Percentiles rank a stretch among this genome's conserved stretches.
Evolutionary conservation across 495 filamentous ascomycete genomes (phyloP).

Genomic region (Aspergillus campestris): DNA sequence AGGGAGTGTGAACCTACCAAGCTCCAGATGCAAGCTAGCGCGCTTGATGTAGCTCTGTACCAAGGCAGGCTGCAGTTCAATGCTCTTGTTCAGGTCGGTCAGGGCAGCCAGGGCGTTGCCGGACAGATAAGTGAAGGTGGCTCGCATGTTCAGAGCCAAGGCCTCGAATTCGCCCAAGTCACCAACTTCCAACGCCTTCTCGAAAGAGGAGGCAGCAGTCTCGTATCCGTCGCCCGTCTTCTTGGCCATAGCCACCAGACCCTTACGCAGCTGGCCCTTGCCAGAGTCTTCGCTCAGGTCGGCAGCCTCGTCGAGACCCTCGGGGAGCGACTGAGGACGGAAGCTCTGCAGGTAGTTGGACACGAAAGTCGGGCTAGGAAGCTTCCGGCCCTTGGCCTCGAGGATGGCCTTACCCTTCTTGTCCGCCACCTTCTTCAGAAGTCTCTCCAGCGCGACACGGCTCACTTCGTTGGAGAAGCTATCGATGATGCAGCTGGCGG

Average conservation of each 20-base stretch:
- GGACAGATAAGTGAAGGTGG: constrained; percentile 86
- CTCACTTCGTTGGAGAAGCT: constrained; percentile 83
- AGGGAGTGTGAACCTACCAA: constrained; percentile 49
- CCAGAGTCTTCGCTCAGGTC: constrained; percentile 73
- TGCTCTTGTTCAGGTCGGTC: constrained; percentile 78
- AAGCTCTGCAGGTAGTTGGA: constrained; percentile 99
- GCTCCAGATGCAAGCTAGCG: constrained; percentile 94
- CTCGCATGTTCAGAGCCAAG: constrained; percentile 89
- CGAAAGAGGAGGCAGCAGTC: constrained; percentile 74
- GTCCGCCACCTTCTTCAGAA: constrained; percentile 96
- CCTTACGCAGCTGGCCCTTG: constrained; percentile 74
- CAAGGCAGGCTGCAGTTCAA: constrained; percentile 76
- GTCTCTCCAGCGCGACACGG: constrained; percentile 79
- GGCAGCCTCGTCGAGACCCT: constrained; percentile 69
- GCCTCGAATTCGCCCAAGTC: constrained; percentile 75
- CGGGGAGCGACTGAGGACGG: constrained; percentile 67
- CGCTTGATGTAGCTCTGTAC: constrained; percentile 98
- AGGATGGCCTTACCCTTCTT: constrained; percentile 83
- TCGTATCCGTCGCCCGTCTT: constrained; percentile 87
- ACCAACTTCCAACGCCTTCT: constrained; percentile 73
- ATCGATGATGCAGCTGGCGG: constrained; percentile 98
- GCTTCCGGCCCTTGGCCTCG: constrained; percentile 64
- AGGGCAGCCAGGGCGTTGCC: constrained; percentile 80
- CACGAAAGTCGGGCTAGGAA: constrained; percentile 92
- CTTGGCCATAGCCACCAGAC: constrained; percentile 68